Percentiles rank a stretch among this genome's conserved stretches.
phyloP scores from a whole-genome alignment of 768 basidiomycete species.

The Rubroboletus satanas region DNA sequence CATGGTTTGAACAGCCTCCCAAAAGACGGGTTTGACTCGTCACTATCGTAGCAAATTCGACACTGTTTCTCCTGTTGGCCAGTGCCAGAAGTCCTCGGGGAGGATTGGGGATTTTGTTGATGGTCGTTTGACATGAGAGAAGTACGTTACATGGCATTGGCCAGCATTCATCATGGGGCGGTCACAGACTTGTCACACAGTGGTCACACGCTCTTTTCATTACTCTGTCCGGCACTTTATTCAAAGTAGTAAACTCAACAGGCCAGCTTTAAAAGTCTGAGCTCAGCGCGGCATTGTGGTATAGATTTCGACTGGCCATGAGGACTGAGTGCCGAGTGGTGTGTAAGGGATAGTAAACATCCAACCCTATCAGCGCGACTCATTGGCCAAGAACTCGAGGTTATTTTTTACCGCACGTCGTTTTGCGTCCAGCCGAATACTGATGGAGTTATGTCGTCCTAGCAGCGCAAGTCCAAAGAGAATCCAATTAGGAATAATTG shows the following conservation, averaged over 20 bases:
- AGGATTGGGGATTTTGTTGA: conserved; percentile 5
- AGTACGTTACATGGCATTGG: too few species aligned
- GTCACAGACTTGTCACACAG: neutral
- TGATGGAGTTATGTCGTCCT: neutral
- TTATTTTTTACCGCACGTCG: conserved; percentile 3
- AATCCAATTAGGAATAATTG: conserved; percentile 13
- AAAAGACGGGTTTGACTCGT: conserved; percentile 52
- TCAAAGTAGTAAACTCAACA: neutral
- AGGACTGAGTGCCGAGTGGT: too few species aligned
- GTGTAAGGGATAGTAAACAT: too few species aligned
- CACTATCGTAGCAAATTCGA: conserved; percentile 77
- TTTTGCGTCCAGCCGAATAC: neutral
- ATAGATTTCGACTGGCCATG: too few species aligned
- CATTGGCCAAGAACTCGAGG: neutral
- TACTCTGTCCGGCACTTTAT: neutral
- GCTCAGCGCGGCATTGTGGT: neutral
- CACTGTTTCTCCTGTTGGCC: conserved; percentile 59
- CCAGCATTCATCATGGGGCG: too few species aligned
- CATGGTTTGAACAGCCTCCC: conserved; percentile 78
- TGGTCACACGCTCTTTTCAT: neutral
- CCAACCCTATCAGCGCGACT: too few species aligned
- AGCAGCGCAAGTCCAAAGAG: conserved; percentile 1
- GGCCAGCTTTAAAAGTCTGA: neutral
- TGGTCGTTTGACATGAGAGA: neutral
- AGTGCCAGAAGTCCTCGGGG: conserved; percentile 12